Percentiles rank a stretch among this genome's conserved stretches.
Evolutionary conservation across 2,329 filamentous ascomycete species (phyloP).

Genomic region (Botrytis pseudocinerea): DNA sequence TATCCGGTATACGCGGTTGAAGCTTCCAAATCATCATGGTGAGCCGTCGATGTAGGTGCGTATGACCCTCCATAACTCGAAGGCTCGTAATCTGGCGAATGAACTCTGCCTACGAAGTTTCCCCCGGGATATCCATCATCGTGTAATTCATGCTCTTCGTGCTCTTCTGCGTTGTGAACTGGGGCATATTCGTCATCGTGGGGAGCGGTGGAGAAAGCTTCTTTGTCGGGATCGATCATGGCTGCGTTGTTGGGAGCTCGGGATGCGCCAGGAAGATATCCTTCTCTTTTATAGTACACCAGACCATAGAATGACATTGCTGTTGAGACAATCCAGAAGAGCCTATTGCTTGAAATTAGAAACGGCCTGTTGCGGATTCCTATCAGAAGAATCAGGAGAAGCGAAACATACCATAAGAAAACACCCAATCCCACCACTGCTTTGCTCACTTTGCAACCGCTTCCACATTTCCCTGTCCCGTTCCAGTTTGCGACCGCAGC

Average conservation of each 20-base stretch:
- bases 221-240: conserved; percentile 67
- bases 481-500: conserved; percentile 66
- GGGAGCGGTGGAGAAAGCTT: conserved; percentile 67
- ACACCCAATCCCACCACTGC: conserved; percentile 63
- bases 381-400: neutral
- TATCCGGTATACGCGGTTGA: conserved; percentile 46
- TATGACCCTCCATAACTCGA: conserved; percentile 32
- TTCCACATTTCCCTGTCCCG: conserved; percentile 54
- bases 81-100: conserved; percentile 24
- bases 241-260: conserved; percentile 40
- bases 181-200: conserved; percentile 67
- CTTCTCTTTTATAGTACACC: conserved; percentile 62
- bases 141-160: conserved; percentile 35
- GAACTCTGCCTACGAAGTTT: conserved; percentile 2
- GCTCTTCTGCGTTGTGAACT: conserved; percentile 50
- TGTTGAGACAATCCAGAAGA: conserved; percentile 56
- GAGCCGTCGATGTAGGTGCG: conserved; percentile 40
- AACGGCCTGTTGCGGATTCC: conserved; percentile 8
- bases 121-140: conserved; percentile 25
- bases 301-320: conserved; percentile 61
- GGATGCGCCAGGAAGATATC: conserved; percentile 55
- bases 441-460: conserved; percentile 61
- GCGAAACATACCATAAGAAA: conserved; percentile 56
- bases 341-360: conserved; percentile 42
- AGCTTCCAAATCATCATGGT: conserved; percentile 40